Conservation (phyloP, 805 yeast species). For the Nakazawaea populi region DNA sequence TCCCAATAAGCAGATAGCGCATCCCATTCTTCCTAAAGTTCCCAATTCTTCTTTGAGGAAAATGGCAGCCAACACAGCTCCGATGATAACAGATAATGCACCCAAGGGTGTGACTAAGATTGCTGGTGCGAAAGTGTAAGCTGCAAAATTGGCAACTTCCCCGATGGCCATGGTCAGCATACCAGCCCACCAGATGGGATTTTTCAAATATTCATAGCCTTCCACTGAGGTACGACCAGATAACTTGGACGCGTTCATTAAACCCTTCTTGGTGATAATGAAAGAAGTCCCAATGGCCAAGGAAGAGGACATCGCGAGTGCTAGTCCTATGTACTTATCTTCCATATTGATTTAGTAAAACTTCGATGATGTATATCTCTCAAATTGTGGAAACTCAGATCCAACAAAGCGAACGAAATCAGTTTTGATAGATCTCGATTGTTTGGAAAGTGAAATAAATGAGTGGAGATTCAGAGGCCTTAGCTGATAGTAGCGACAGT, state of each 20-base stretch:
- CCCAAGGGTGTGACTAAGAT: slow-evolving; percentile 89
- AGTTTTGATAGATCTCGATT: no score
- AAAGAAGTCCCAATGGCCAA: slow-evolving; percentile 88
- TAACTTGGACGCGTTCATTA: slow-evolving; percentile 58
- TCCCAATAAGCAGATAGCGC: slow-evolving; percentile 85
- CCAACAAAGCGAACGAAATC: no score
- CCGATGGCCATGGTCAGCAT: slow-evolving; percentile 88
- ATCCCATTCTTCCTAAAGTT: slow-evolving; percentile 83
- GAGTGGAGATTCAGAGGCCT: background rate
- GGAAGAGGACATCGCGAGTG: slow-evolving; percentile 81
- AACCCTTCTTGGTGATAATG: slow-evolving; percentile 83
- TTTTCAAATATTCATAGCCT: slow-evolving; percentile 71
- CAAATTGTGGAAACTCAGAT: no score
- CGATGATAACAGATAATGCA: slow-evolving; percentile 84
- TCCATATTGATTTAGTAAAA: slow-evolving; percentile 32
- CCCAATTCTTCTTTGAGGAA: slow-evolving; percentile 86
- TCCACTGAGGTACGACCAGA: slow-evolving; percentile 59
- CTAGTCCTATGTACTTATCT: slow-evolving; percentile 85
- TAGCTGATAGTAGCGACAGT: no score
- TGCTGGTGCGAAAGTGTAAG: slow-evolving; percentile 93
- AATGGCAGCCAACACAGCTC: slow-evolving; percentile 83
- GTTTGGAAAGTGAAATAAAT: background rate
- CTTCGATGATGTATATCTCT: no score
- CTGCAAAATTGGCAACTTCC: slow-evolving; percentile 89
- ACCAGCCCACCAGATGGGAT: slow-evolving; percentile 95